phyloP scores from a whole-genome alignment of 176 grass and related monocot genomes.

The Eleusine coracana region DNA sequence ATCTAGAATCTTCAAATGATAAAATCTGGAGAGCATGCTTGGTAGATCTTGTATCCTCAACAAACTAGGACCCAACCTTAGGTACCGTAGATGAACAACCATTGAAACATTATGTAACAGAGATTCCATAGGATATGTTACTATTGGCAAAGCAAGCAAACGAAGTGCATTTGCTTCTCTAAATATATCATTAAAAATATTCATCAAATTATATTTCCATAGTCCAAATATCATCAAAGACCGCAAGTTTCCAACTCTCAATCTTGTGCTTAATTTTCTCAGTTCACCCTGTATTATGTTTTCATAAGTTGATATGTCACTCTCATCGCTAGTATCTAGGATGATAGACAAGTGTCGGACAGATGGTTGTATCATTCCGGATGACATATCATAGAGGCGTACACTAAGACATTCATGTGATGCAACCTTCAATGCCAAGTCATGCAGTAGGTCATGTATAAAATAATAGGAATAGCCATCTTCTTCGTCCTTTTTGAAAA shows the following conservation, averaged over 20 bases:
- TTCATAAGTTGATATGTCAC: neutral
- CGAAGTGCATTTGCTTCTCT: neutral
- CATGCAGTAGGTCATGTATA: slow-evolving; percentile 38
- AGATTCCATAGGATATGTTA: neutral
- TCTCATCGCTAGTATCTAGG: neutral
- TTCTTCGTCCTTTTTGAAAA: neutral
- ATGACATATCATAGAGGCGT: neutral
- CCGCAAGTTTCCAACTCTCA: neutral
- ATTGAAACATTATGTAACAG: neutral
- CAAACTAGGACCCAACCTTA: neutral
- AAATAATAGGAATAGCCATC: neutral
- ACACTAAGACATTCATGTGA: slow-evolving; percentile 21
- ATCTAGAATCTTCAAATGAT: neutral
- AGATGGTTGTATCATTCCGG: neutral
- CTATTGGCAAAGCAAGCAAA: neutral
- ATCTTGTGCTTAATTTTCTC: slow-evolving; percentile 5
- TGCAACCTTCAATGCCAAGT: slow-evolving; percentile 1
- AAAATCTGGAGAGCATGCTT: neutral
- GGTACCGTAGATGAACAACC: slow-evolving; percentile 24
- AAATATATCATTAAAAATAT: neutral
- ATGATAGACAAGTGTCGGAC: slow-evolving; percentile 39
- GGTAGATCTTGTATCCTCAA: neutral
- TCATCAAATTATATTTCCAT: neutral
- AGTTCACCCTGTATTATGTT: neutral
- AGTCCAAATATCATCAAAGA: slow-evolving; percentile 22